phyloP scores from a whole-genome alignment of 2,329 filamentous ascomycete species.

The Talaromyces rugulosus region DNA sequence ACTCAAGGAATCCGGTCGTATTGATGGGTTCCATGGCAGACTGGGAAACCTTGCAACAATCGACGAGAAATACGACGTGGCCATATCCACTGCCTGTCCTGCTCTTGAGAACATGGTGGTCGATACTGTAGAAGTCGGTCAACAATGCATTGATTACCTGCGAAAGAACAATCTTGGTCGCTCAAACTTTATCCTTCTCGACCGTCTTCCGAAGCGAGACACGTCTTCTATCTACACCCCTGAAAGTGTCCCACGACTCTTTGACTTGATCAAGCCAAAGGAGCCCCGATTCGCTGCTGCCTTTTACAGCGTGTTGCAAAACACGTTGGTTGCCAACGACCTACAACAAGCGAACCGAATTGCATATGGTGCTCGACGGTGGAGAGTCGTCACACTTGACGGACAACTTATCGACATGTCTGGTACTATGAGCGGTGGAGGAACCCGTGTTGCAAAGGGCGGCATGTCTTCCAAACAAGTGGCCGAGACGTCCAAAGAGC shows the following conservation, averaged over 20 bases:
- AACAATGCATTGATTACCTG: conserved; percentile 96
- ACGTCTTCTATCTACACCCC: conserved; percentile 79
- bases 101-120: conserved; percentile 94
- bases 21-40: conserved; percentile 93
- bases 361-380: conserved; percentile 86
- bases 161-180: conserved; percentile 95
- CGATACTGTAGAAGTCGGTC: conserved; percentile 89
- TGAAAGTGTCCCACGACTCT: conserved; percentile 85
- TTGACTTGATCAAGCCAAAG: conserved; percentile 87
- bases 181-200: conserved; percentile 93
- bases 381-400: conserved; percentile 93
- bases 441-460: conserved; percentile 81
- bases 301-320: conserved; percentile 92
- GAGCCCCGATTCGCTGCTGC: conserved; percentile 81
- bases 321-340: conserved; percentile 89
- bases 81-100: conserved; percentile 95
- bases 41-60: conserved; percentile 93
- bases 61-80: conserved; percentile 89
- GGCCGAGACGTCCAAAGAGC: conserved; percentile 81
- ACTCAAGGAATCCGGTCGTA: conserved; percentile 90
- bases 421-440: conserved; percentile 97
- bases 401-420: conserved; percentile 97
- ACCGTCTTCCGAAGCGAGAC: conserved; percentile 76
- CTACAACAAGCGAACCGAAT: conserved; percentile 96
- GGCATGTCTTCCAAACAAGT: conserved; percentile 95